These are phyloP conservation scores for Naganishia liquefaciens DNA, from an alignment of 1,284 basidiomycete genomes.

Conservation along the genomic window DNA sequence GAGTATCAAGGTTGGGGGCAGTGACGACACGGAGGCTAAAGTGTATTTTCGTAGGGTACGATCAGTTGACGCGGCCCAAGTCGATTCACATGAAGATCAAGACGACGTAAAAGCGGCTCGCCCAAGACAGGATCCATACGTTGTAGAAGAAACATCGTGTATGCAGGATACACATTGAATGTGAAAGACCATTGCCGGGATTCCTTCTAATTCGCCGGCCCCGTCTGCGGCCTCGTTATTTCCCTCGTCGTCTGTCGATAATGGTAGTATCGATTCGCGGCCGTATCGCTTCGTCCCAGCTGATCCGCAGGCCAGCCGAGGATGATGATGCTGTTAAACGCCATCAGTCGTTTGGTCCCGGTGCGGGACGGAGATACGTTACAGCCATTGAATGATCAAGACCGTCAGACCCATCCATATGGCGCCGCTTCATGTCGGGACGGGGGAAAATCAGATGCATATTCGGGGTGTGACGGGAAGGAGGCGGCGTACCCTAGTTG, in stretches of 20 bases:
- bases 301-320: constrained; percentile 48
- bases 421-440: constrained; percentile 32
- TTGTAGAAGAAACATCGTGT: neutral
- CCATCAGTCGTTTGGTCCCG: neutral
- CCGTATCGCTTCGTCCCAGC: constrained; percentile 39
- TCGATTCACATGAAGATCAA: constrained; percentile 40
- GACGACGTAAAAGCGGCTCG: constrained; percentile 21
- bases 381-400: constrained; percentile 43
- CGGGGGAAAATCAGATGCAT: neutral
- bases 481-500: constrained; percentile 37
- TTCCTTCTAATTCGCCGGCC: neutral
- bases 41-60: constrained; percentile 42
- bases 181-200: neutral
- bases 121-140: neutral
- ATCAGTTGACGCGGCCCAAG: constrained; percentile 51
- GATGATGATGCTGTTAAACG: constrained; percentile 38
- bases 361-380: constrained; percentile 30
- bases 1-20: constrained; percentile 45
- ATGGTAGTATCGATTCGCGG: constrained; percentile 48
- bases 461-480: neutral
- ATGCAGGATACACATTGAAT: neutral
- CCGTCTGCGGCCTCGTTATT: constrained; percentile 34
- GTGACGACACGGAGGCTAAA: neutral
- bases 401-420: constrained; percentile 51
- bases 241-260: constrained; percentile 51